A percentile compares a stretch with the other conserved stretches of the same genome.
Conservation (phyloP, 2,329 filamentous ascomycete species). For the Endothia cerciana region DNA sequence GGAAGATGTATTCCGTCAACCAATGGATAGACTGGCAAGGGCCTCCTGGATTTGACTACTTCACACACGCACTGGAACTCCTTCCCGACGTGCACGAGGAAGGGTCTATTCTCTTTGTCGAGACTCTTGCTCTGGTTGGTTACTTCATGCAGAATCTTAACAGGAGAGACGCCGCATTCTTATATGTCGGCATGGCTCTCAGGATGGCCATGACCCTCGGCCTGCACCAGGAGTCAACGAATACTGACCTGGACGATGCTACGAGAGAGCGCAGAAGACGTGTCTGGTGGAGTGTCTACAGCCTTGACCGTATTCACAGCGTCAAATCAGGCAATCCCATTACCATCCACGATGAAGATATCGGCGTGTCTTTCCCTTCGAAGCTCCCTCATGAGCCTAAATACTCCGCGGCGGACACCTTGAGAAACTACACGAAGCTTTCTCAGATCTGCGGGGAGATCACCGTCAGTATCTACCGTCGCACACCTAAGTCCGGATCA, state of each 20-base stretch:
- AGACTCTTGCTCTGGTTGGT: constrained; percentile 57
- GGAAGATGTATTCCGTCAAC: constrained; percentile 61
- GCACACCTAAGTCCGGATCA: constrained; percentile 46
- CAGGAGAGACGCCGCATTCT: constrained; percentile 56
- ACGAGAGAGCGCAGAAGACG: constrained; percentile 54
- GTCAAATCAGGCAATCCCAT: constrained; percentile 60
- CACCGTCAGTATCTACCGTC: constrained; percentile 50
- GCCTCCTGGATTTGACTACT: constrained; percentile 60
- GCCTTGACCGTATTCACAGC: constrained; percentile 55
- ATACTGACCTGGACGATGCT: constrained; percentile 41
- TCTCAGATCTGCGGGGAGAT: constrained; percentile 57
- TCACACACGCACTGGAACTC: constrained; percentile 54
- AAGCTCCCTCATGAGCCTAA: constrained; percentile 42
- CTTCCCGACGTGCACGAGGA: constrained; percentile 60
- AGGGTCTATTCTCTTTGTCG: constrained; percentile 57
- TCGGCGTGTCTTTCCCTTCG: constrained; percentile 46
- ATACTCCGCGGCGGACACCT: constrained; percentile 50
- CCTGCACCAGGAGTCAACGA: constrained; percentile 54
- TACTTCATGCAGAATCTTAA: constrained; percentile 64
- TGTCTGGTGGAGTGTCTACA: constrained; percentile 62
- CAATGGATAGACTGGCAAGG: constrained; percentile 56
- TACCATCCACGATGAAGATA: constrained; percentile 58
- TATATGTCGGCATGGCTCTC: constrained; percentile 57
- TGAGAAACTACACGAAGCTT: constrained; percentile 56
- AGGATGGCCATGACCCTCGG: constrained; percentile 62